Percentiles rank a stretch among this genome's conserved stretches.
These are phyloP conservation scores for Hypoxylon sp. DNA, from an alignment of 2,329 filamentous ascomycete genomes.

Conservation along the genomic window DNA sequence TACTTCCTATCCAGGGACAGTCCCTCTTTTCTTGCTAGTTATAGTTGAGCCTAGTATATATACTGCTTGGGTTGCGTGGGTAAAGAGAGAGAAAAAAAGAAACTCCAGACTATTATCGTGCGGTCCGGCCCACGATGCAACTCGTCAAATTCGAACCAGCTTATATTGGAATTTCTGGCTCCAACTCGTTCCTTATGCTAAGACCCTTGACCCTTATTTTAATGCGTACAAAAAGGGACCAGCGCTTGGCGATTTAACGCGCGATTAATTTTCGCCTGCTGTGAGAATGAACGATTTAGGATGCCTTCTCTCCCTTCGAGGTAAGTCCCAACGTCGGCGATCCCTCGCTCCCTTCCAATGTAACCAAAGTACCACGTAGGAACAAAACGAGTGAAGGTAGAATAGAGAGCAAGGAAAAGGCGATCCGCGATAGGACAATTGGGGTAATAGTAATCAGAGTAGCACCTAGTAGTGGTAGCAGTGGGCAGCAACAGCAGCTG, in stretches of 20 bases:
- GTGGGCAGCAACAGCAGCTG: not conserved
- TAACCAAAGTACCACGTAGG: slow-evolving; percentile 25
- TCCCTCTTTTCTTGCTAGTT: slow-evolving; percentile 24
- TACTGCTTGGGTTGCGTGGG: slow-evolving; percentile 37
- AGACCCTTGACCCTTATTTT: slow-evolving; percentile 41
- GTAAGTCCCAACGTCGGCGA: slow-evolving; percentile 22
- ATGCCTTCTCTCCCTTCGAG: slow-evolving; percentile 29
- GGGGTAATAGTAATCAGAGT: slow-evolving; percentile 41
- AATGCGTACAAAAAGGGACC: slow-evolving; percentile 46
- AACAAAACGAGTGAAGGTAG: slow-evolving; percentile 20
- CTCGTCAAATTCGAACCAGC: slow-evolving; percentile 39
- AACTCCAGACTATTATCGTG: slow-evolving; percentile 45
- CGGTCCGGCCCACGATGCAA: slow-evolving; percentile 50
- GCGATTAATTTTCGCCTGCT: slow-evolving; percentile 59
- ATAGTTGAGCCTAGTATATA: slow-evolving; percentile 43
- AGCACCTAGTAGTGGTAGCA: slow-evolving; percentile 31
- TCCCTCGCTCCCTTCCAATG: slow-evolving; percentile 33
- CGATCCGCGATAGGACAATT: slow-evolving; percentile 34
- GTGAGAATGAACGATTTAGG: slow-evolving; percentile 52
- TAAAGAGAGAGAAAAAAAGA: slow-evolving; percentile 23
- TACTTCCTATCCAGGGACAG: slow-evolving; percentile 31
- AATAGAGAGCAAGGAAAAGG: slow-evolving; percentile 23
- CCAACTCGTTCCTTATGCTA: slow-evolving; percentile 39
- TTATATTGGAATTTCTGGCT: slow-evolving; percentile 32
- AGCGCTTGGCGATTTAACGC: slow-evolving; percentile 63